phyloP scores from a whole-genome alignment of 305 asterid genomes.

The Plantago lanceolata region DNA sequence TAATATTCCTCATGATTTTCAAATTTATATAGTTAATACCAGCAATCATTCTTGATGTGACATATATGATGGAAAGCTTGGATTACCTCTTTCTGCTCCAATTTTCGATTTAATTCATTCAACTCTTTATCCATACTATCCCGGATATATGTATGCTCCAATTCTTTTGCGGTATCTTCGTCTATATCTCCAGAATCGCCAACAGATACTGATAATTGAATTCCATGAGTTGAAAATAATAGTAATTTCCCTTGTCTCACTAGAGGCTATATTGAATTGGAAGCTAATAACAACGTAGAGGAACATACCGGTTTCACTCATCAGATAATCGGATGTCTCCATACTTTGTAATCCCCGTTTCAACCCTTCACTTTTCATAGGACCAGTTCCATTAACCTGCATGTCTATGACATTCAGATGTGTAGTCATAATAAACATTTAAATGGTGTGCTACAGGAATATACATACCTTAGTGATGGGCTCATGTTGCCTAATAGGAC shows the following conservation, averaged over 20 bases:
- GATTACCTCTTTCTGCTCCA: constrained; percentile 91
- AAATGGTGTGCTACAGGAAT: not conserved
- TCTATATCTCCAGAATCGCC: constrained; percentile 84
- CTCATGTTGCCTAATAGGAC: constrained; percentile 51
- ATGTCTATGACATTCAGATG: not conserved
- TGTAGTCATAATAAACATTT: not conserved
- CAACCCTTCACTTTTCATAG: constrained; percentile 70
- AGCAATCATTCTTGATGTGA: not conserved
- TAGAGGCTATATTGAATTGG: constrained; percentile 9
- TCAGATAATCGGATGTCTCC: constrained; percentile 89
- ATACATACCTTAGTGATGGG: constrained; percentile 51
- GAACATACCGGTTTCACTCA: constrained; percentile 81
- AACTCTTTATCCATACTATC: constrained; percentile 90
- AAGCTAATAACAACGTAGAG: constrained; percentile 11
- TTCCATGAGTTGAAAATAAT: not conserved
- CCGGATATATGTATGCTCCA: constrained; percentile 94
- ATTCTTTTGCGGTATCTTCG: constrained; percentile 87
- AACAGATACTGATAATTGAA: constrained; percentile 29
- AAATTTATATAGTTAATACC: not conserved
- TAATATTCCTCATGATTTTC: not conserved
- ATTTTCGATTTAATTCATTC: constrained; percentile 68
- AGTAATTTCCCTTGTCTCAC: not conserved
- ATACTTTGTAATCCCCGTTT: constrained; percentile 89
- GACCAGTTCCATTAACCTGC: constrained; percentile 51
- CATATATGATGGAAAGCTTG: constrained; percentile 18